phyloP scores from a whole-genome alignment of 2,329 filamentous ascomycete species.

The Sporothrix humicola region DNA sequence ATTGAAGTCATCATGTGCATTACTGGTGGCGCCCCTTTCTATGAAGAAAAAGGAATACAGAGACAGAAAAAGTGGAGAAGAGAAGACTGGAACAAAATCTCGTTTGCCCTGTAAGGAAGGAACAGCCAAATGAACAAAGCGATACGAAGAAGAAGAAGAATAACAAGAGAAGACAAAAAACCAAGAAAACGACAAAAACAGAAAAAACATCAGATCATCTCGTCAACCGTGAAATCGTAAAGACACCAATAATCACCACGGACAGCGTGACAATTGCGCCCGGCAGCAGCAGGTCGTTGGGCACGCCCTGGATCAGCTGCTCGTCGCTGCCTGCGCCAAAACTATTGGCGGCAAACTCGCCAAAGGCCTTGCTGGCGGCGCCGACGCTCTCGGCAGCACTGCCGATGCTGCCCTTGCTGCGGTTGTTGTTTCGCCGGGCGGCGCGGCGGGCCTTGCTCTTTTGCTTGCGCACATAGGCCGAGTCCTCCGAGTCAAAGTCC shows the following conservation, averaged over 20 bases:
- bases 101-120: background rate
- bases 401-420: constrained; percentile 37
- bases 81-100: constrained; percentile 26
- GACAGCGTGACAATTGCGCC: constrained; percentile 95
- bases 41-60: background rate
- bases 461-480: constrained; percentile 17
- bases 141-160: background rate
- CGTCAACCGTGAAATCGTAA: constrained; percentile 77
- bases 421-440: constrained; percentile 40
- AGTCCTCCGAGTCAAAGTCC: constrained; percentile 51
- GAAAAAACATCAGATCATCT: constrained; percentile 42
- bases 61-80: constrained; percentile 32
- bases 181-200: background rate
- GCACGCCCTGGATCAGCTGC: constrained; percentile 86
- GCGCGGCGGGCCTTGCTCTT: constrained; percentile 43
- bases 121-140: background rate
- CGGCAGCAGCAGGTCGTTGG: constrained; percentile 90
- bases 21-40: constrained; percentile 21
- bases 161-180: background rate
- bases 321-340: constrained; percentile 49
- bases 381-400: constrained; percentile 18
- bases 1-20: constrained; percentile 24
- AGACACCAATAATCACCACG: constrained; percentile 91
- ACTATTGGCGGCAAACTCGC: constrained; percentile 30
- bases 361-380: constrained; percentile 34